Percentiles rank a stretch among this genome's conserved stretches.
phyloP scores from a whole-genome alignment of 2,329 filamentous ascomycete species.

The Aphanocladium album region DNA sequence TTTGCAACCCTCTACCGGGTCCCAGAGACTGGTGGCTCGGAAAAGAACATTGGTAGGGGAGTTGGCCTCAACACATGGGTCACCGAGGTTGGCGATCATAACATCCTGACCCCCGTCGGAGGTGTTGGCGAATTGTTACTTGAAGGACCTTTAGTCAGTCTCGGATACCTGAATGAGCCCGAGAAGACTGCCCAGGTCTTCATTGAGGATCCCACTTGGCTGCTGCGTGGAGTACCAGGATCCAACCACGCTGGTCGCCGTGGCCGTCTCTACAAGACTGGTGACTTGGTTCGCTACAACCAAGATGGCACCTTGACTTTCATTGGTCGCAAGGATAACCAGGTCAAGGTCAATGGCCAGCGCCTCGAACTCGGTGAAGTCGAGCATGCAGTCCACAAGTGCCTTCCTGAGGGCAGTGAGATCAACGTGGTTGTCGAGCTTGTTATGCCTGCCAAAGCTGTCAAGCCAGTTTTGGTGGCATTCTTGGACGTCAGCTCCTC shows the following conservation, averaged over 20 bases:
- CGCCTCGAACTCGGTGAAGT: conserved; percentile 38
- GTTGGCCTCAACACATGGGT: conserved; percentile 1
- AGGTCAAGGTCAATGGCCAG: conserved; percentile 52
- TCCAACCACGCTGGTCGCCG: not conserved
- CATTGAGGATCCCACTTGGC: conserved; percentile 1
- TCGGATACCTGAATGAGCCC: conserved; percentile 17
- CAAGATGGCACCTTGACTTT: conserved; percentile 31
- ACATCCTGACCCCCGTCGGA: conserved; percentile 16
- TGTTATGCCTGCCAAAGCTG: conserved; percentile 7
- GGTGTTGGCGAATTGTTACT: conserved; percentile 19
- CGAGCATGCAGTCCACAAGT: conserved; percentile 15
- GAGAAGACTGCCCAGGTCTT: conserved; percentile 22
- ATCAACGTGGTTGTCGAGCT: conserved; percentile 13
- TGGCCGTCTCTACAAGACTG: conserved; percentile 38
- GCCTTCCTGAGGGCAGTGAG: not conserved
- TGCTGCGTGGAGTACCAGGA: conserved; percentile 4
- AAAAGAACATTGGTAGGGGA: not conserved
- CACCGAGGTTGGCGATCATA: not conserved
- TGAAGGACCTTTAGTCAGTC: conserved; percentile 19
- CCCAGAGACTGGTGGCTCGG: not conserved
- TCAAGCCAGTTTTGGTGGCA: conserved; percentile 13
- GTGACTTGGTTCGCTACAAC: conserved; percentile 40
- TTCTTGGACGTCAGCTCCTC: conserved; percentile 6
- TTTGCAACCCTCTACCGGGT: not conserved
- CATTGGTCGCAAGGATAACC: conserved; percentile 46